Evolutionary conservation across 352 stramenopile genomes (phyloP), one percentile per base, ranked within the genome.

Genomic region (Aphanomyces invadans): DNA sequence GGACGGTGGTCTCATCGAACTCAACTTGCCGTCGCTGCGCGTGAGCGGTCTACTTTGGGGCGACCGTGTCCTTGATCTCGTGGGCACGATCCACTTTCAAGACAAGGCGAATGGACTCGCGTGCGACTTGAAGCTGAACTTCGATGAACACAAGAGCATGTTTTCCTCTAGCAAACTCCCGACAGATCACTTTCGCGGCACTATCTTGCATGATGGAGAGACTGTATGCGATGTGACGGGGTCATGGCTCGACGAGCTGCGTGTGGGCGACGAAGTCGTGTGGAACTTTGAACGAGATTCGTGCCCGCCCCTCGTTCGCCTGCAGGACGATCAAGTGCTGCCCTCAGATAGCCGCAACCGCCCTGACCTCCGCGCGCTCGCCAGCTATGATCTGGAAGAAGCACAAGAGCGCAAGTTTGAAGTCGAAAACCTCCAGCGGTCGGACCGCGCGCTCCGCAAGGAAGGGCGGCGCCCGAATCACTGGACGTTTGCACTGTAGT

Each of bases 391-490:
- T 65, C 36, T 90, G 72, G 81, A 92, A 60, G 76, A 83, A 62
- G 85, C 84, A 17, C 84, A 92, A 68, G 84, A 92, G 56, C 89
- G 82, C 80, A 92, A 92, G 62, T 80, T 90, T 54, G 77, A 79
- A 48, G 71, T 92, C 5, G 84, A 92, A 63, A 81, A 90, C 32
- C 70, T 90, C 33, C 84, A 92, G 61, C 78, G 84, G 9, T 78
- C 79, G 11, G 84, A 92, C 71, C 84, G 84, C 33, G 90, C 89
- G 69, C 62, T 78, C 15, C 81, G 84, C 21, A 84, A 76, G 33
- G 84, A 92, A 15, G 82, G 82, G 23, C 84, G 81, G n/a, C 81
- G 80, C 23, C 71, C 81, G 4, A 92, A 83, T 70, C 84, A 92
- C 62, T 92, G 84, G 84, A 76, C 80, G 9, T 71, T 87, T 17